These are phyloP conservation scores for Chaetomium tenue DNA, from an alignment of 495 filamentous ascomycete genomes.

Conservation along the genomic window DNA sequence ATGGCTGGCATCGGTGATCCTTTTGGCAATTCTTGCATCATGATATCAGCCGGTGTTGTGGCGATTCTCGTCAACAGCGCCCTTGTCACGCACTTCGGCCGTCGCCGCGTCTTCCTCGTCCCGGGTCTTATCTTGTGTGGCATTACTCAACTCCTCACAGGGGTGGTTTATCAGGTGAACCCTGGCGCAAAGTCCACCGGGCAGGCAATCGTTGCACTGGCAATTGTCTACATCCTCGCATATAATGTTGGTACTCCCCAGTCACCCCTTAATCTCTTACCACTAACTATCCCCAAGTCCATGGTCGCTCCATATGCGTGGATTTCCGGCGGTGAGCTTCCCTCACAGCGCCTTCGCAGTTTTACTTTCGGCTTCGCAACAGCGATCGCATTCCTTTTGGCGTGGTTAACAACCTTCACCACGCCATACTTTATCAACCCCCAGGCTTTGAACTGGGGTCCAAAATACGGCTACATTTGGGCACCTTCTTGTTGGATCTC, in stretches of 20 bases:
- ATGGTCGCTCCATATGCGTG: slow-evolving; percentile 58
- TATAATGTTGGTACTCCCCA: slow-evolving; percentile 43
- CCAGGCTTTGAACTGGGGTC: slow-evolving; percentile 55
- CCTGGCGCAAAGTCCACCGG: slow-evolving; percentile 49
- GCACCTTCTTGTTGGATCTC: slow-evolving; percentile 39
- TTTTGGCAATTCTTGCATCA: slow-evolving; percentile 52
- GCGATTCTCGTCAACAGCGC: slow-evolving; percentile 55
- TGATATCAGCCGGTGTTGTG: slow-evolving; percentile 55
- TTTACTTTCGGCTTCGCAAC: slow-evolving; percentile 59
- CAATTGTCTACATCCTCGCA: slow-evolving; percentile 55
- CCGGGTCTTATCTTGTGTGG: slow-evolving; percentile 54
- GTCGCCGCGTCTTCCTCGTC: slow-evolving; percentile 53
- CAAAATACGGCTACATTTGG: slow-evolving; percentile 58
- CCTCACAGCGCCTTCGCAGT: slow-evolving; percentile 52
- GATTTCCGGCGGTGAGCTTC: slow-evolving; percentile 60
- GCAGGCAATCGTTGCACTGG: slow-evolving; percentile 53
- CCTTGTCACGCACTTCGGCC: slow-evolving; percentile 54
- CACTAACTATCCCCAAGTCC: slow-evolving; percentile 16
- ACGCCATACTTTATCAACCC: slow-evolving; percentile 65
- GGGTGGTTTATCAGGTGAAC: slow-evolving; percentile 51
- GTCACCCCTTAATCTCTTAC: neutral
- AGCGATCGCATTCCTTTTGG: slow-evolving; percentile 52
- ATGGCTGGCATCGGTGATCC: slow-evolving; percentile 59
- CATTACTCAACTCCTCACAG: slow-evolving; percentile 53
- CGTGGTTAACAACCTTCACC: slow-evolving; percentile 59